Evolutionary conservation across 305 asterid species (phyloP).

Genomic region (Lippia alba): DNA sequence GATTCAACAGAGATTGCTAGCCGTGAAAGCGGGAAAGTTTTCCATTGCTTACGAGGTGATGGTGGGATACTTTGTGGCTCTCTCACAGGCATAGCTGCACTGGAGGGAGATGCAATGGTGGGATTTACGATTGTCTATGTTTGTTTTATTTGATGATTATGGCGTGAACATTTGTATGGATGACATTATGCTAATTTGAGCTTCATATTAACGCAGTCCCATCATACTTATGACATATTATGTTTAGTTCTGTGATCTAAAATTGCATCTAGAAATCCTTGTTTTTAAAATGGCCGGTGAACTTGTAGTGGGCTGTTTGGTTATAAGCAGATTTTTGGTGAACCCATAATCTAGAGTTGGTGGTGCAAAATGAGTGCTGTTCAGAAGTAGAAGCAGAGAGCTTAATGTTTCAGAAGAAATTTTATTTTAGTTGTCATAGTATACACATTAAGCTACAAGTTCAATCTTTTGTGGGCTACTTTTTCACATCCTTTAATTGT

Average conservation of each 20-base stretch:
- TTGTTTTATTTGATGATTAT: conserved; percentile 26
- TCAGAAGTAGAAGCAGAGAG: conserved; percentile 15
- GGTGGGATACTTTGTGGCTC: conserved; percentile 95
- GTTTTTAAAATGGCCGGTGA: conserved; percentile 12
- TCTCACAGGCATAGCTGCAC: conserved; percentile 81
- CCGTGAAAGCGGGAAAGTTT: conserved; percentile 92
- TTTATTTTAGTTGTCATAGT: not conserved
- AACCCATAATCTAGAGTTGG: conserved; percentile 21
- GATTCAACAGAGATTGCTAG: conserved; percentile 79
- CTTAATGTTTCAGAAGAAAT: conserved; percentile 7
- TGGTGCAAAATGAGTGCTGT: conserved; percentile 7
- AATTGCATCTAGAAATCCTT: not conserved
- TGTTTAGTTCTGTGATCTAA: conserved; percentile 24
- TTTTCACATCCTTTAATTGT: conserved; percentile 8
- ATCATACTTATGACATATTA: conserved; percentile 8
- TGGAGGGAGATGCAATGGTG: conserved; percentile 96
- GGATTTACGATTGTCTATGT: conserved; percentile 36
- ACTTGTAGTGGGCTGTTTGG: not conserved
- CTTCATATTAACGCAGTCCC: conserved; percentile 9
- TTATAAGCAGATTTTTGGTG: conserved; percentile 1
- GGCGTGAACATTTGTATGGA: conserved; percentile 3
- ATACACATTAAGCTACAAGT: conserved; percentile 4
- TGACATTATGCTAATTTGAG: conserved; percentile 4
- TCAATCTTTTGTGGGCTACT: conserved; percentile 1
- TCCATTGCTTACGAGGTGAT: conserved; percentile 92